These are phyloP conservation scores for Syzygium jambos DNA, from an alignment of 345 rosid species.

Conservation along the genomic window DNA sequence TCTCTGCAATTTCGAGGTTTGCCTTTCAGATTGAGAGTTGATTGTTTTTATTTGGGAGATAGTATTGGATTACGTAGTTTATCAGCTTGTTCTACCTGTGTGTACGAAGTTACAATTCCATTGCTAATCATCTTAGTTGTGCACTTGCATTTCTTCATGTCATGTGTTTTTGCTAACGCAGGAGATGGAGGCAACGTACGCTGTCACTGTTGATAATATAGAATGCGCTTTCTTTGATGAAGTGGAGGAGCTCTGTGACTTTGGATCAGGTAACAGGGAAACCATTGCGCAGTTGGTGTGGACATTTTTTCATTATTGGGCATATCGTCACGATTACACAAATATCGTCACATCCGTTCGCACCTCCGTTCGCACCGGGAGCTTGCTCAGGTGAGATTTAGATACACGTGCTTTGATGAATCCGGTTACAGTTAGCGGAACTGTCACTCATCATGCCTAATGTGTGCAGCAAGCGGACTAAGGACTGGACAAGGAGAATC, in stretches of 20 bases:
- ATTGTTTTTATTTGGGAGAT: background rate
- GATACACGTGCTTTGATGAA: background rate
- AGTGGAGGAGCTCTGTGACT: slow-evolving; percentile 58
- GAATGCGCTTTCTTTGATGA: slow-evolving; percentile 65
- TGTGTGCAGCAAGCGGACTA: slow-evolving; percentile 64
- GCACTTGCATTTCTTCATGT: background rate
- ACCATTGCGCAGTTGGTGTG: slow-evolving; percentile 73
- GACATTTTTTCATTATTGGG: slow-evolving; percentile 95
- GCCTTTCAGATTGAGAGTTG: background rate
- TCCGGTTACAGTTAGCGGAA: background rate
- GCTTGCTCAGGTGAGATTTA: slow-evolving; percentile 52
- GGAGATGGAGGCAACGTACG: slow-evolving; percentile 77
- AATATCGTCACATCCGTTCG: slow-evolving; percentile 67
- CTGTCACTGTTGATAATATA: slow-evolving; percentile 52
- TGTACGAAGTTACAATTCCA: background rate
- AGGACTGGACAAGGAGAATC: slow-evolving; percentile 92
- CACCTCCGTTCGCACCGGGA: slow-evolving; percentile 83
- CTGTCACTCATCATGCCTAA: background rate
- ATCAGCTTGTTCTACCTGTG: background rate
- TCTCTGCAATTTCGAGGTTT: background rate
- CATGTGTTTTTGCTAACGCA: slow-evolving; percentile 14
- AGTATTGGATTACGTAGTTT: background rate
- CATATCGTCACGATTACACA: slow-evolving; percentile 80
- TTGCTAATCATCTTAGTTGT: background rate
- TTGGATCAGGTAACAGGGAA: slow-evolving; percentile 72